These are phyloP conservation scores for Arxiozyma heterogenica DNA, from an alignment of 1,139 yeast species.

Conservation along the genomic window DNA sequence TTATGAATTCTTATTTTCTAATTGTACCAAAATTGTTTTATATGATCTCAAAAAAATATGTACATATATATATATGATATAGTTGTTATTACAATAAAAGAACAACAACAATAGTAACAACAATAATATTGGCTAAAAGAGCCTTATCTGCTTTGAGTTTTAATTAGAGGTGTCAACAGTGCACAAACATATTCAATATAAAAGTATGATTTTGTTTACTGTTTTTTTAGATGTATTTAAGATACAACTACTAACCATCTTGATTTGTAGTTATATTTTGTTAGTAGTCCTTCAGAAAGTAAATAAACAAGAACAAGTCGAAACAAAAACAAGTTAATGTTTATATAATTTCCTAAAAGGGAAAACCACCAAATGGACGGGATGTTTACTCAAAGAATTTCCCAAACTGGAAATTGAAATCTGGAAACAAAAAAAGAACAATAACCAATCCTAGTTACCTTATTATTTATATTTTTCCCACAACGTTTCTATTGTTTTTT, in stretches of 20 bases:
- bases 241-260: neutral
- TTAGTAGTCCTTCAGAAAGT: neutral
- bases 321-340: neutral
- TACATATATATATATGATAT: too few species aligned
- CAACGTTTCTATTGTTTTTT: too few species aligned
- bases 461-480: neutral
- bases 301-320: neutral
- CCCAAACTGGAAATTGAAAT: neutral
- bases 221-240: neutral
- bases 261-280: too few species aligned
- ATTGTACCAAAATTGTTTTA: too few species aligned
- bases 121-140: neutral
- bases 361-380: neutral
- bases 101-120: neutral
- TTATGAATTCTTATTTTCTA: too few species aligned
- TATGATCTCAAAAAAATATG: too few species aligned
- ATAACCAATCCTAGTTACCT: neutral
- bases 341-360: neutral
- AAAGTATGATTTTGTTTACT: neutral
- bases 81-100: too few species aligned
- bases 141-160: too few species aligned
- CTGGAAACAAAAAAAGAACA: neutral
- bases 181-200: neutral
- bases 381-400: neutral
- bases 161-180: neutral